phyloP scores from a whole-genome alignment of 257 asterid species.

The Solanum etuberosum region DNA sequence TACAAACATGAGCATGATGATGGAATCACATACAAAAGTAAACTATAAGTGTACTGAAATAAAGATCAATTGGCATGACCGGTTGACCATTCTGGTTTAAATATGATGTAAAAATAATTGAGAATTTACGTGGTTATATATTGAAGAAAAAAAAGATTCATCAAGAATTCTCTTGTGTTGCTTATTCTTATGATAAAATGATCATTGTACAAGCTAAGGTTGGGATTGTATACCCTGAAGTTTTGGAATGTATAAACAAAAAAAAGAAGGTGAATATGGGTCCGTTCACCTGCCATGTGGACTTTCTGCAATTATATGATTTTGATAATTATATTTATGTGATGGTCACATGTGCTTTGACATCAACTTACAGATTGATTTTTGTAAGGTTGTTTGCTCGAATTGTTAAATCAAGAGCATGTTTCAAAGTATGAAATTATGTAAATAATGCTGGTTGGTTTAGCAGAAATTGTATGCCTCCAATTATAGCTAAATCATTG shows the following conservation, averaged over 20 bases:
- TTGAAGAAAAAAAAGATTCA: too few species aligned
- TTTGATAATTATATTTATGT: too few species aligned
- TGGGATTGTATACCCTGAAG: not conserved
- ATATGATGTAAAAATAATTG: too few species aligned
- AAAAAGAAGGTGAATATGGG: not conserved
- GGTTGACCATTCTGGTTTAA: not conserved
- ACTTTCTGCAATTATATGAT: not conserved
- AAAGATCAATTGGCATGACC: not conserved
- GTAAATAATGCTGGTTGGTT: too few species aligned
- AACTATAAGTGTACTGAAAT: not conserved
- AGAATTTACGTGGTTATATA: too few species aligned
- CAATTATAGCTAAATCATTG: not conserved
- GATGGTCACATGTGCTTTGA: not conserved
- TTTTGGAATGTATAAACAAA: not conserved
- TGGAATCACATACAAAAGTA: not conserved
- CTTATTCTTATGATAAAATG: too few species aligned
- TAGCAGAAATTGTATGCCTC: not conserved
- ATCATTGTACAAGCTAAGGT: not conserved
- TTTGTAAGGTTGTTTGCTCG: not conserved
- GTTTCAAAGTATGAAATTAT: too few species aligned
- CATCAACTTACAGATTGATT: not conserved
- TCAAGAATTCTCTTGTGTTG: not conserved
- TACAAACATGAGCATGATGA: not conserved
- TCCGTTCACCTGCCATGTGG: not conserved
- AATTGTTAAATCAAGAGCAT: too few species aligned